Evolutionary conservation across 208 protist genomes (phyloP).

Genomic region (Trypanosoma theileri): DNA sequence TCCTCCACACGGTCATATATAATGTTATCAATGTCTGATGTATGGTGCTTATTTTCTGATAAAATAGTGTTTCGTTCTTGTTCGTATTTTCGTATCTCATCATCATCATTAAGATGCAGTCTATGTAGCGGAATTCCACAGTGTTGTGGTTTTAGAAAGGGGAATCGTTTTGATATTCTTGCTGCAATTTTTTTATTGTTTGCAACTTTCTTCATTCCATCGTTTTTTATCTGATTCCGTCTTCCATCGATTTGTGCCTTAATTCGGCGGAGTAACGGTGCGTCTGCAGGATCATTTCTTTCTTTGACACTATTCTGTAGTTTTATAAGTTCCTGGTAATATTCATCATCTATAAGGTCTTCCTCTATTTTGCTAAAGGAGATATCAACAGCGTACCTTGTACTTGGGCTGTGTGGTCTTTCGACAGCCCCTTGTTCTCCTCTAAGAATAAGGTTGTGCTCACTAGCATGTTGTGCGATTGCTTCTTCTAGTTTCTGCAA

Average conservation of each 20-base stretch:
- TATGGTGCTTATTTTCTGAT: not conserved
- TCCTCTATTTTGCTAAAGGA: slow-evolving; percentile 7
- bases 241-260: slow-evolving; percentile 4
- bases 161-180: slow-evolving; percentile 17
- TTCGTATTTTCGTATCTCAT: not conserved
- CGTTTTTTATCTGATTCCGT: slow-evolving; percentile 4
- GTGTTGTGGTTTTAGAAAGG: slow-evolving; percentile 3
- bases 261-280: not conserved
- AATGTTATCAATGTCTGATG: not conserved
- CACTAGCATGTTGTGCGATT: slow-evolving; percentile 23
- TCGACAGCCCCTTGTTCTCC: not conserved
- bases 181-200: slow-evolving; percentile 18
- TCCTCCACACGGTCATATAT: slow-evolving; percentile 2
- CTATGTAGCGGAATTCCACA: not conserved
- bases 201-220: not conserved
- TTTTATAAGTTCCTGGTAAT: slow-evolving; percentile 10
- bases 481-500: slow-evolving; percentile 43
- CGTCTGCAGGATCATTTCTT: not conserved
- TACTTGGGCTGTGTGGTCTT: not conserved
- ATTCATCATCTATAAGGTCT: slow-evolving; percentile 16
- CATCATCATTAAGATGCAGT: slow-evolving; percentile 52
- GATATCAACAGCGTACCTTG: not conserved
- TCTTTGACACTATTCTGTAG: slow-evolving; percentile 3
- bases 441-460: not conserved
- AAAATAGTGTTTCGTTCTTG: not conserved